Conservation (phyloP, 805 yeast genomes). For the Barnettozyma sp. region DNA sequence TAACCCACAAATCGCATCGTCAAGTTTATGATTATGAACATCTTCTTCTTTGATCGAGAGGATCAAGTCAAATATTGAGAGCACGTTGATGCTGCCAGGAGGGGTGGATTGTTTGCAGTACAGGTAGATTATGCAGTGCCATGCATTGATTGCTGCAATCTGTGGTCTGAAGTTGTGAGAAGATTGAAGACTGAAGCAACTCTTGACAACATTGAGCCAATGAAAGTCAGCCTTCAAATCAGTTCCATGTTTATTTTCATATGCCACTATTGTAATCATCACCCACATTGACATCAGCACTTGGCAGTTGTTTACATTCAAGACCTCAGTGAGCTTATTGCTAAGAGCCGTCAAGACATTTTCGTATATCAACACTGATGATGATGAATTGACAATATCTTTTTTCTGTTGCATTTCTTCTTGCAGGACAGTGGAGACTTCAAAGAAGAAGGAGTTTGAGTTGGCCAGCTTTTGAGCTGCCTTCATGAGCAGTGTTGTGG, state of each 20-base stretch:
- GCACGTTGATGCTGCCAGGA: not conserved
- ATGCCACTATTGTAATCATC: constrained; percentile 16
- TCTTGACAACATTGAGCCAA: constrained; percentile 5
- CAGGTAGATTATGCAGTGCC: constrained; percentile 7
- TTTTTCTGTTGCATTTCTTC: constrained; percentile 5
- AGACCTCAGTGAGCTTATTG: not conserved
- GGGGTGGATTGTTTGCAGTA: constrained; percentile 1
- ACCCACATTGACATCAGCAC: constrained; percentile 17
- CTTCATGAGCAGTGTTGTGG: constrained; percentile 3
- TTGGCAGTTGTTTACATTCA: constrained; percentile 3
- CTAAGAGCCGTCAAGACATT: constrained; percentile 1
- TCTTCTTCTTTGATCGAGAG: not conserved
- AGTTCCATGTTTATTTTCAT: constrained; percentile 8
- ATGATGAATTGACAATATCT: constrained; percentile 7
- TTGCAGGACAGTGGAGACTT: constrained; percentile 13
- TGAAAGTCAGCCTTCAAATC: not conserved
- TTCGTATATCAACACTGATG: too few relatives aligned
- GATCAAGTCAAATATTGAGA: not conserved
- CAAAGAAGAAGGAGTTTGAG: constrained; percentile 19
- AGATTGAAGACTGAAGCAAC: not conserved
- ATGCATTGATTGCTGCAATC: constrained; percentile 3
- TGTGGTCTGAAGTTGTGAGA: not conserved
- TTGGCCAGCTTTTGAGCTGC: constrained; percentile 8
- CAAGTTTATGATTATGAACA: not conserved
- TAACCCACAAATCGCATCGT: not conserved